A percentile compares a stretch with the other conserved stretches of the same genome.
phyloP scores from a whole-genome alignment of 805 yeast genomes.

The Yamadazyma tumulicola region DNA sequence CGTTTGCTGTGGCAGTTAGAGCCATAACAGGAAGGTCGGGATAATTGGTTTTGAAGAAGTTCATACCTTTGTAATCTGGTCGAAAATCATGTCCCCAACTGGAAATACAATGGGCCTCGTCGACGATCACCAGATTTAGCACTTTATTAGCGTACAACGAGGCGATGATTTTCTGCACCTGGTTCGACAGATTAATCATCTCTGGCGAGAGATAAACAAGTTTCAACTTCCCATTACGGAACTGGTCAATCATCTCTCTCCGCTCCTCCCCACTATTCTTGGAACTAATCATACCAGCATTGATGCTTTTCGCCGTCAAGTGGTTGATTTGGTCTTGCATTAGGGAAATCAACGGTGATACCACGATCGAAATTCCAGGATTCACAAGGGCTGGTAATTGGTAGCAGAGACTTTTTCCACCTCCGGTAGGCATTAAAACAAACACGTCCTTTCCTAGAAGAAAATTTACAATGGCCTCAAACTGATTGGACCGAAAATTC shows the following conservation, averaged over 20 bases:
- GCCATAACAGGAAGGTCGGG: constrained; percentile 92
- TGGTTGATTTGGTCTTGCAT: constrained; percentile 98
- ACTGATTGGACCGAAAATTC: constrained; percentile 76
- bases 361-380: constrained; percentile 80
- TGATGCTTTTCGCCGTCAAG: constrained; percentile 59
- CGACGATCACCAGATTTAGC: constrained; percentile 86
- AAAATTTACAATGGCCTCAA: constrained; percentile 81
- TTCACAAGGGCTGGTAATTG: constrained; percentile 87
- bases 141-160: constrained; percentile 50
- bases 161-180: constrained; percentile 61
- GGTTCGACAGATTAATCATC: constrained; percentile 75
- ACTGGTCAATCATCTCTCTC: constrained; percentile 55
- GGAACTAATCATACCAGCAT: constrained; percentile 87
- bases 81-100: constrained; percentile 99
- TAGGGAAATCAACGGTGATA: constrained; percentile 90
- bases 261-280: constrained; percentile 63
- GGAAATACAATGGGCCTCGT: constrained; percentile 97
- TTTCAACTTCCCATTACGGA: constrained; percentile 65
- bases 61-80: constrained; percentile 86
- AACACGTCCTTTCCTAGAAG: constrained; percentile 79
- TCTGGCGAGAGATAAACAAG: constrained; percentile 91
- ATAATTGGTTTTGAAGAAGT: constrained; percentile 65
- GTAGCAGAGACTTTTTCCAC: constrained; percentile 94
- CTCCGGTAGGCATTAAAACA: constrained; percentile 98
- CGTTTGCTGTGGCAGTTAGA: constrained; percentile 94